Evolutionary conservation across 1,139 yeast genomes (phyloP).

Genomic region (Hanseniaspora uvarum): DNA sequence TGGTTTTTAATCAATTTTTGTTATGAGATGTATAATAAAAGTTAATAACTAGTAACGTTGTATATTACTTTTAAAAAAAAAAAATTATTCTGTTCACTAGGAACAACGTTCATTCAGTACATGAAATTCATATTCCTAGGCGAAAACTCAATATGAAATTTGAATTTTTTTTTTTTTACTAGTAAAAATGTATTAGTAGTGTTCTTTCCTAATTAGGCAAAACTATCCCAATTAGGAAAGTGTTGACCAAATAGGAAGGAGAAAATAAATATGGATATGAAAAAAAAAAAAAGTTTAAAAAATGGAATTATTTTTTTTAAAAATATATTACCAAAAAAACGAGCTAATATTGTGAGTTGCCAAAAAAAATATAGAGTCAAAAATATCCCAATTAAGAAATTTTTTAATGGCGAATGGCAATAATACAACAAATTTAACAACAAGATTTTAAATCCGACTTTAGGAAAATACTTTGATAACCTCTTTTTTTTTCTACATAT

Average conservation of each 20-base stretch:
- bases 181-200: not conserved
- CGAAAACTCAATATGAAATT: not conserved
- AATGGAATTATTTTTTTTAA: not conserved
- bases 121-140: not conserved
- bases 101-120: not conserved
- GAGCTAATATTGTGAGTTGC: too few species aligned
- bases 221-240: slow-evolving; percentile 4
- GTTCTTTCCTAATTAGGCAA: not conserved
- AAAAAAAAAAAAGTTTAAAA: not conserved
- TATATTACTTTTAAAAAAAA: too few species aligned
- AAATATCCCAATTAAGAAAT: not conserved
- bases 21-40: not conserved
- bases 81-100: too few species aligned
- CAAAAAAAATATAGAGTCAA: too few species aligned
- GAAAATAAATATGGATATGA: not conserved
- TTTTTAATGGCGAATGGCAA: not conserved
- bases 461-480: too few species aligned
- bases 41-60: too few species aligned
- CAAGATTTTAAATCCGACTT: not conserved
- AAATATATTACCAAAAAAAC: too few species aligned
- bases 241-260: slow-evolving; percentile 4
- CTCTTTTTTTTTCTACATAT: too few species aligned
- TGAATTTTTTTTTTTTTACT: not conserved
- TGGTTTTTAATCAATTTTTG: slow-evolving; percentile 5
- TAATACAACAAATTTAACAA: not conserved